phyloP scores from a whole-genome alignment of 2,329 filamentous ascomycete genomes.

The Colletotrichum tamarilloi region DNA sequence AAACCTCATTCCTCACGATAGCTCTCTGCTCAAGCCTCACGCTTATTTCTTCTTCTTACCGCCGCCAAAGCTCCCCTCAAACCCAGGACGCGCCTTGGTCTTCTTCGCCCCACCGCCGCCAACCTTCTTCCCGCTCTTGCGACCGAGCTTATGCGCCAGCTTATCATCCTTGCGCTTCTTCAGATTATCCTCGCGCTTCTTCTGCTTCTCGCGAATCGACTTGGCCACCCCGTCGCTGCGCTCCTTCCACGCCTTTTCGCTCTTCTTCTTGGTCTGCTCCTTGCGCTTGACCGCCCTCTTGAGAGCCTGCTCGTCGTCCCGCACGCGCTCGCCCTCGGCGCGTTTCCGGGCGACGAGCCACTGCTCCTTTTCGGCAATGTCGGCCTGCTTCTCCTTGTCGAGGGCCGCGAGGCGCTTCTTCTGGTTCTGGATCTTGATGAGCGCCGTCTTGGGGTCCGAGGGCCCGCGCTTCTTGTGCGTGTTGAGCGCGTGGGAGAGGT shows the following conservation, averaged over 20 bases:
- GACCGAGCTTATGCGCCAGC: conserved; percentile 65
- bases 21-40: neutral
- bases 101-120: conserved; percentile 44
- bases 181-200: conserved; percentile 85
- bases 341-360: conserved; percentile 93
- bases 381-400: conserved; percentile 82
- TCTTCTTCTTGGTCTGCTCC: conserved; percentile 90
- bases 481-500: conserved; percentile 69
- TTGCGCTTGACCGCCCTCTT: conserved; percentile 97
- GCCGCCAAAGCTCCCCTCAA: conserved; percentile 75
- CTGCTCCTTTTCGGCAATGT: conserved; percentile 91
- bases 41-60: conserved; percentile 56
- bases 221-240: conserved; percentile 78
- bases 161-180: conserved; percentile 81
- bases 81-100: conserved; percentile 70
- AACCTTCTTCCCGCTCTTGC: conserved; percentile 62
- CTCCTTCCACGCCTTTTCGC: conserved; percentile 87
- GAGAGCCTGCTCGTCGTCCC: conserved; percentile 85
- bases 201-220: conserved; percentile 81
- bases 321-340: conserved; percentile 88
- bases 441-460: conserved; percentile 84
- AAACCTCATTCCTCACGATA: neutral
- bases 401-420: conserved; percentile 81
- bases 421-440: conserved; percentile 89
- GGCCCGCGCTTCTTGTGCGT: conserved; percentile 79